phyloP scores from a whole-genome alignment of 331 rosid genomes.

The Quercus phellos region DNA sequence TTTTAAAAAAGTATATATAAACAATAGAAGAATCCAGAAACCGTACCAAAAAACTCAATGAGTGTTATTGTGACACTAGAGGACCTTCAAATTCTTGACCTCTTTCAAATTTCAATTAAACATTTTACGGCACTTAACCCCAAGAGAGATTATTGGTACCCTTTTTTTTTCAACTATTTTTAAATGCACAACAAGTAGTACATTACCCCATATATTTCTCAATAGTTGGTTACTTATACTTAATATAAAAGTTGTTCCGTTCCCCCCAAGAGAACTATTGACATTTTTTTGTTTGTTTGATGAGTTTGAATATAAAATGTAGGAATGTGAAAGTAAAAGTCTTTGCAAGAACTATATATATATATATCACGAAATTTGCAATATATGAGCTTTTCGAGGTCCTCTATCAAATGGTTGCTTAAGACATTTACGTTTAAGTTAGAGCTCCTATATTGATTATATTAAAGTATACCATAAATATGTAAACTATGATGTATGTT shows the following conservation, averaged over 20 bases:
- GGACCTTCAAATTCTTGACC: background rate
- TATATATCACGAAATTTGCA: too few relatives aligned
- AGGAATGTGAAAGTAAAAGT: background rate
- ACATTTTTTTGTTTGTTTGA: background rate
- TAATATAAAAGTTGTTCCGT: too few relatives aligned
- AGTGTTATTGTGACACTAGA: background rate
- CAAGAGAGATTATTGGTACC: background rate
- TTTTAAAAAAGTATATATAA: background rate
- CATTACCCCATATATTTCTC: too few relatives aligned
- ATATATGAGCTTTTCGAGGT: too few relatives aligned
- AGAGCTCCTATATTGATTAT: too few relatives aligned
- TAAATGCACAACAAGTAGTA: too few relatives aligned
- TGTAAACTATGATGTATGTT: too few relatives aligned
- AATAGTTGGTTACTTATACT: too few relatives aligned
- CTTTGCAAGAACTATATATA: too few relatives aligned
- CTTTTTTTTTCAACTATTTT: background rate
- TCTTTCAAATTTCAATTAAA: background rate
- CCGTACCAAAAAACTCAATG: background rate
- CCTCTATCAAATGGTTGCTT: too few relatives aligned
- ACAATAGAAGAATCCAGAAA: background rate
- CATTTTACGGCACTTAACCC: background rate
- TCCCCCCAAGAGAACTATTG: background rate
- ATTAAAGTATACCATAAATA: too few relatives aligned
- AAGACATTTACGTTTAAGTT: too few relatives aligned
- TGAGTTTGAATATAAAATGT: background rate